phyloP scores from a whole-genome alignment of 192 early-diverging fungal species.

The Gigaspora rosea region DNA sequence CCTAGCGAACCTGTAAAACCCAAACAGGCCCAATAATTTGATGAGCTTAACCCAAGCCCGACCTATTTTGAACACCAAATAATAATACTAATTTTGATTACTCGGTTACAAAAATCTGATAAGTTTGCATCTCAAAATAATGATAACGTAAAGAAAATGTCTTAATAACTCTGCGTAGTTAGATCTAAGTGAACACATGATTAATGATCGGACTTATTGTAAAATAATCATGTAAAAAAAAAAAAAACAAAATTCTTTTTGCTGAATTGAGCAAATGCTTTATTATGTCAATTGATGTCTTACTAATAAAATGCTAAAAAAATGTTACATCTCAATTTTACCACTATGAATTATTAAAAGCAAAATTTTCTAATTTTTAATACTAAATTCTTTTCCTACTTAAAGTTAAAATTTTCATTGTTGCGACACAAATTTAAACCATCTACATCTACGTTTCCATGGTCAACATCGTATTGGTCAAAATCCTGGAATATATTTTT shows the following conservation, averaged over 20 bases:
- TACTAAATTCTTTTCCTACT: too few species aligned
- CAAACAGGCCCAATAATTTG: too few species aligned
- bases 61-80: too few species aligned
- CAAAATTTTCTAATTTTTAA: background rate
- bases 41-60: too few species aligned
- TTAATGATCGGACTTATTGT: background rate
- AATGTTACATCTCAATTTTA: background rate
- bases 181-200: background rate
- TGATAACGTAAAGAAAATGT: background rate
- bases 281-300: background rate
- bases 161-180: background rate
- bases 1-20: too few species aligned
- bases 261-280: background rate
- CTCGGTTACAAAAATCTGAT: background rate
- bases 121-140: background rate
- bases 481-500: too few species aligned
- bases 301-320: background rate
- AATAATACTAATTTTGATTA: too few species aligned
- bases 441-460: background rate
- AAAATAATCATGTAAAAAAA: conserved; percentile 4
- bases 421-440: background rate
- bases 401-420: background rate
- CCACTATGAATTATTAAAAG: background rate
- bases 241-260: too few species aligned
- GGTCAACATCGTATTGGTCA: background rate